Evolutionary conservation across 176 grass and related monocot genomes (phyloP).

Genomic region (Poa pratensis): DNA sequence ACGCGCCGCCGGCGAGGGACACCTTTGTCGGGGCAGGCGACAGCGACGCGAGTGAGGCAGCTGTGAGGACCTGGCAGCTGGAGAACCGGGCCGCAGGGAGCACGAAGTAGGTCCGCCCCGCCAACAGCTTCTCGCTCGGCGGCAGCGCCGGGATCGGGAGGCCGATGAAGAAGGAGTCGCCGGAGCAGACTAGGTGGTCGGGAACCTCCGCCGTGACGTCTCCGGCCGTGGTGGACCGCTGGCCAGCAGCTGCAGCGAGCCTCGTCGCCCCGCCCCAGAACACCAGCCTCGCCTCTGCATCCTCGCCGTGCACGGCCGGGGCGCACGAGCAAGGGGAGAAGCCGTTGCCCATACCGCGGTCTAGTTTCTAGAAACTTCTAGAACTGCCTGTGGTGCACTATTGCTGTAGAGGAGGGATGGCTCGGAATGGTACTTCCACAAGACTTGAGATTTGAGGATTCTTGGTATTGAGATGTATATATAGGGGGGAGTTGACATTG

Average conservation of each 20-base stretch:
- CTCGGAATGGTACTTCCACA: neutral
- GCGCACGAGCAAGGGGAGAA: conserved; percentile 62
- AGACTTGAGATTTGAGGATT: conserved; percentile 14
- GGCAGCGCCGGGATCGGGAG: conserved; percentile 68
- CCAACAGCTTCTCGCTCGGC: conserved; percentile 46
- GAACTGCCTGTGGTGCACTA: neutral
- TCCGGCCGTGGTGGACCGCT: conserved; percentile 46
- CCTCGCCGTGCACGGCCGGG: conserved; percentile 9
- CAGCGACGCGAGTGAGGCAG: conserved; percentile 68
- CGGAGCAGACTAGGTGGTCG: conserved; percentile 61
- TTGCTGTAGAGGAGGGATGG: neutral
- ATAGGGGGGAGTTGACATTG: conserved; percentile 56
- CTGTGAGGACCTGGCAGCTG: conserved; percentile 60
- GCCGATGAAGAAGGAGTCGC: conserved; percentile 82
- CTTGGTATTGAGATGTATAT: conserved; percentile 37
- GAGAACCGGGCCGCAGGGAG: conserved; percentile 67
- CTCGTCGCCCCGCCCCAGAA: conserved; percentile 70
- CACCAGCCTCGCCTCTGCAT: conserved; percentile 45
- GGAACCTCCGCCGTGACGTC: conserved; percentile 64
- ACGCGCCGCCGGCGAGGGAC: conserved; percentile 39
- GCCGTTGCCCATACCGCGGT: conserved; percentile 70
- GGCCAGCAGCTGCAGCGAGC: conserved; percentile 6
- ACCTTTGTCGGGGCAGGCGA: conserved; percentile 55
- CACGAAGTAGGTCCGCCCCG: conserved; percentile 86
- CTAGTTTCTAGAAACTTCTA: conserved; percentile 43